These are phyloP conservation scores for Quercus lobata DNA, from an alignment of 331 rosid genomes.

Conservation along the genomic window DNA sequence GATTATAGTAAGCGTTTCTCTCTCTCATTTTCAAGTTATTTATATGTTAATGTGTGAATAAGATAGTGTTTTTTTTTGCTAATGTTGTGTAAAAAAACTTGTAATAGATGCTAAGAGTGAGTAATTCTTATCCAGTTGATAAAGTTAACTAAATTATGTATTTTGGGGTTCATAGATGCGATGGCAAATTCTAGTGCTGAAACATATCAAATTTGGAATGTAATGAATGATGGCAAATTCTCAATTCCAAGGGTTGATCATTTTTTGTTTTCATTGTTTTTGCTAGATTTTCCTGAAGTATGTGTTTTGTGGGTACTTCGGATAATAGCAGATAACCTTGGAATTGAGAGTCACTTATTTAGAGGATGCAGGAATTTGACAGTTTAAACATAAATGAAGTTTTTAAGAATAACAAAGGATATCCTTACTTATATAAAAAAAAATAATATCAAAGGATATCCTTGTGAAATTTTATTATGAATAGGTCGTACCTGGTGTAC, in stretches of 20 bases:
- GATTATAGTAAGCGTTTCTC: not conserved
- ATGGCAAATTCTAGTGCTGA: not conserved
- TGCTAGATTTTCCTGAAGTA: not conserved
- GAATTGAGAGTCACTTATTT: not conserved
- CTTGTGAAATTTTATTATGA: not conserved
- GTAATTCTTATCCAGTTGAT: not conserved
- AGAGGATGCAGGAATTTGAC: not conserved
- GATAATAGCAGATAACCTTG: not conserved
- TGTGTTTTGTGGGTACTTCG: not conserved
- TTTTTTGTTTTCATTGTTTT: not conserved
- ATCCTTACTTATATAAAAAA: too few species aligned
- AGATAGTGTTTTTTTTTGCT: not conserved
- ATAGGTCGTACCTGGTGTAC: too few species aligned
- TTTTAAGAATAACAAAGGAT: not conserved
- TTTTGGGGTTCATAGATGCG: too few species aligned
- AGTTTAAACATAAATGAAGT: not conserved
- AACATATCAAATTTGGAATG: too few species aligned
- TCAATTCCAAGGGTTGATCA: too few species aligned
- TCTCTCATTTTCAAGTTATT: not conserved
- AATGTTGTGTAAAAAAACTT: not conserved
- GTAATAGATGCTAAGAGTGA: not conserved
- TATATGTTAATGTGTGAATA: too few species aligned
- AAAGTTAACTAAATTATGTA: not conserved
- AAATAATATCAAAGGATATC: not conserved
- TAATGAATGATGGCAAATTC: too few species aligned